Percentiles rank a stretch among this genome's conserved stretches.
Evolutionary conservation across 306 rosid genomes (phyloP).

Genomic region (Cucurbita argyrosperma): DNA sequence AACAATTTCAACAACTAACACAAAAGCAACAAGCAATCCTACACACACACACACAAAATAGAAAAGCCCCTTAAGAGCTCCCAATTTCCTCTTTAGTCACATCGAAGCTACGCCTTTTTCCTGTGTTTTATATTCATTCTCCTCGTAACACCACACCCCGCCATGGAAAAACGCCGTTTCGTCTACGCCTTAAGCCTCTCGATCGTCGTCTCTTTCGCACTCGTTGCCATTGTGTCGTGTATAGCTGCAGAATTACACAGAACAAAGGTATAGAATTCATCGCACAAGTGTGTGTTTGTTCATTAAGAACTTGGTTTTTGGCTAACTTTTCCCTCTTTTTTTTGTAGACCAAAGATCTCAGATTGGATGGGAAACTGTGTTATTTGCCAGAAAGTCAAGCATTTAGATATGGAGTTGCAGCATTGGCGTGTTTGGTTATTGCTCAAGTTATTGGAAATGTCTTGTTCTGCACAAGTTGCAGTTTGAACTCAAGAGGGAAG

Average conservation of each 20-base stretch:
- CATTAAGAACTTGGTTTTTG: background rate
- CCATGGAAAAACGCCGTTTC: conserved; percentile 39
- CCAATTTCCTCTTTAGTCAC: background rate
- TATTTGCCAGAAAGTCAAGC: conserved; percentile 59
- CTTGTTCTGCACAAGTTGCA: conserved; percentile 15
- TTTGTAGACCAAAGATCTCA: conserved; percentile 50
- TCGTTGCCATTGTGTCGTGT: conserved; percentile 50
- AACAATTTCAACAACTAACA: background rate
- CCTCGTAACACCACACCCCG: background rate
- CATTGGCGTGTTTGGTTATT: conserved; percentile 35
- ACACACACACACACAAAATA: background rate
- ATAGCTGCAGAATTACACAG: conserved; percentile 51
- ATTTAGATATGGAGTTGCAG: conserved; percentile 53
- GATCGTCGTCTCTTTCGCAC: conserved; percentile 30
- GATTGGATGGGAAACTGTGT: conserved; percentile 48
- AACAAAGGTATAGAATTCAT: conserved; percentile 31
- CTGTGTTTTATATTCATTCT: background rate
- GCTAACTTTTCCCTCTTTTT: background rate
- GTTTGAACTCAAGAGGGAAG: conserved; percentile 26
- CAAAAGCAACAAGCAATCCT: conserved; percentile 3
- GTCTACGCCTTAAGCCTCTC: conserved; percentile 17
- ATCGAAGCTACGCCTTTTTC: background rate
- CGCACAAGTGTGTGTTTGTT: background rate
- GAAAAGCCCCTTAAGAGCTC: background rate
- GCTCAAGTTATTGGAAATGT: conserved; percentile 53